Evolutionary conservation across 1,284 basidiomycete species (phyloP).

Genomic region (Phaffia rhodozyma): DNA sequence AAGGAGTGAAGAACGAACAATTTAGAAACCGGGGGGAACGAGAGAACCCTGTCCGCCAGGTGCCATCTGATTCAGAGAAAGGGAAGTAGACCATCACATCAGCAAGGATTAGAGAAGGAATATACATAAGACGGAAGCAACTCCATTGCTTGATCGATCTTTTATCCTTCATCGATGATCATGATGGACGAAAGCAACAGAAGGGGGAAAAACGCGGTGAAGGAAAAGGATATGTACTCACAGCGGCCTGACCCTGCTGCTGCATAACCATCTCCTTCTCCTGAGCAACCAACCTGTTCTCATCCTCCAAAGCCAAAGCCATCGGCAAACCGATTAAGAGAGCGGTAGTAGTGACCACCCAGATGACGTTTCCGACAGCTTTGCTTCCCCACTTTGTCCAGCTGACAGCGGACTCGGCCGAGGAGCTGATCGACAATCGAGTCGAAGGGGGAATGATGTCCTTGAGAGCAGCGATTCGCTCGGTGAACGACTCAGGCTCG

Average conservation of each 20-base stretch:
- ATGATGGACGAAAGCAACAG: no score
- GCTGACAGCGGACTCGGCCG: constrained; percentile 48
- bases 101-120: constrained; percentile 46
- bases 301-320: constrained; percentile 86
- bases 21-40: constrained; percentile 60
- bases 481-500: constrained; percentile 60
- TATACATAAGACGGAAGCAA: not conserved
- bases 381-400: constrained; percentile 46
- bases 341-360: constrained; percentile 89
- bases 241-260: constrained; percentile 82
- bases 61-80: constrained; percentile 12
- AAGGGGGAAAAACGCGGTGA: not conserved
- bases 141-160: not conserved
- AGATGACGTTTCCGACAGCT: constrained; percentile 72
- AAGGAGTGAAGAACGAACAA: no score
- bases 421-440: constrained; percentile 57
- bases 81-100: constrained; percentile 42
- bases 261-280: constrained; percentile 91
- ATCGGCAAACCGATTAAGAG: constrained; percentile 86
- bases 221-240: constrained; percentile 35
- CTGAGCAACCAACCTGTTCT: constrained; percentile 84
- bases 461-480: constrained; percentile 78
- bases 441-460: constrained; percentile 91
- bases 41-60: constrained; percentile 45
- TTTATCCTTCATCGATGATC: no score